Evolutionary conservation across 2,329 filamentous ascomycete genomes (phyloP).

Genomic region (Aureobasidium sp.): DNA sequence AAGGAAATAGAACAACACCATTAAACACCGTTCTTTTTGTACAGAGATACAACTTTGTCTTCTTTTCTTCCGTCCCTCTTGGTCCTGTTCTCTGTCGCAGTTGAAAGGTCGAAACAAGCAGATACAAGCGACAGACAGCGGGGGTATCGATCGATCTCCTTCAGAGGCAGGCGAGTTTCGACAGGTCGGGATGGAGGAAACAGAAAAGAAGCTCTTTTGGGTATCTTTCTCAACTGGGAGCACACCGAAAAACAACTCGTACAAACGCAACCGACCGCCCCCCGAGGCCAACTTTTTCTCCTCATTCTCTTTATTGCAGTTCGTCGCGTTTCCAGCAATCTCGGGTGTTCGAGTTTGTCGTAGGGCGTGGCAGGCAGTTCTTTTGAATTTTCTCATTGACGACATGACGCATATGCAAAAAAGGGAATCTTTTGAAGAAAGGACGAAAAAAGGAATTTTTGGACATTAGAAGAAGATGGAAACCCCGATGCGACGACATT

Average conservation of each 20-base stretch:
- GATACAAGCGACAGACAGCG: not conserved
- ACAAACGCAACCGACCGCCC: not conserved
- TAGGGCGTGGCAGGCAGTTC: not conserved
- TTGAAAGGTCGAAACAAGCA: not conserved
- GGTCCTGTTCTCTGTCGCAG: not conserved
- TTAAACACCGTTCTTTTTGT: not conserved
- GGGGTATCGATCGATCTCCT: no score
- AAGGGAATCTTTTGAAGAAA: constrained; percentile 1
- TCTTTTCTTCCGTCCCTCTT: not conserved
- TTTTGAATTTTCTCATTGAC: constrained; percentile 6
- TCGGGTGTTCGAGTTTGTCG: not conserved
- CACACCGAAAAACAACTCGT: not conserved
- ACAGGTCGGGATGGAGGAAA: not conserved
- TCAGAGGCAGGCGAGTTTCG: not conserved
- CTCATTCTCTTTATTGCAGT: not conserved
- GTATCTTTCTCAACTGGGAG: not conserved
- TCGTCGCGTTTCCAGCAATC: not conserved
- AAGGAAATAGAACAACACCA: not conserved
- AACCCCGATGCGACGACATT: not conserved
- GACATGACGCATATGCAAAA: constrained; percentile 14
- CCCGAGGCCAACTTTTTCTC: not conserved
- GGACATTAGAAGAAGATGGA: constrained; percentile 14
- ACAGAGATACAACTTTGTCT: not conserved
- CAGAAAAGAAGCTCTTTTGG: constrained; percentile 10
- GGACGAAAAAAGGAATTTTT: constrained; percentile 13